Evolutionary conservation across 2,329 filamentous ascomycete species (phyloP).

Genomic region (Ascochyta pisi): DNA sequence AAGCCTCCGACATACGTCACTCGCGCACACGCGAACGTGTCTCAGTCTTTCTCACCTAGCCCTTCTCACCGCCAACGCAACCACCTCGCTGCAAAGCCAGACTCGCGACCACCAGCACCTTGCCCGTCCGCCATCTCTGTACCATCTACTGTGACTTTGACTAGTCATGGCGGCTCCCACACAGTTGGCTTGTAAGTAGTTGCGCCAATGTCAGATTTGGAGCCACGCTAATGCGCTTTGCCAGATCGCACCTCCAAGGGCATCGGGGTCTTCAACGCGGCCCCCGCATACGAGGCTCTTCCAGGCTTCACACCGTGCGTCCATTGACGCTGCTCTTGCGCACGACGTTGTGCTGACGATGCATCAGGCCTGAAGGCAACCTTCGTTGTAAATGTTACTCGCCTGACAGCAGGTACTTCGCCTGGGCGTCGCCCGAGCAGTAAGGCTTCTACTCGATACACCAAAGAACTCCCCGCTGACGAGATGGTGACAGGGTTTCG

Average conservation of each 20-base stretch:
- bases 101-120: slow-evolving; percentile 44
- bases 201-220: not conserved
- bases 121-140: slow-evolving; percentile 35
- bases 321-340: slow-evolving; percentile 6
- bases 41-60: slow-evolving; percentile 41
- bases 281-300: slow-evolving; percentile 84
- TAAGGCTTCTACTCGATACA: slow-evolving; percentile 44
- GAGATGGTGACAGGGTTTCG: slow-evolving; percentile 65
- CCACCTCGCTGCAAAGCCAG: slow-evolving; percentile 31
- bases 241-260: slow-evolving; percentile 91
- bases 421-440: slow-evolving; percentile 86
- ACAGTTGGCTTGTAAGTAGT: slow-evolving; percentile 82
- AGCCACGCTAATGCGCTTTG: slow-evolving; percentile 20
- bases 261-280: slow-evolving; percentile 92
- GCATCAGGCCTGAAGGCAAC: slow-evolving; percentile 82
- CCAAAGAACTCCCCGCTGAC: not conserved
- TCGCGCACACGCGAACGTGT: slow-evolving; percentile 36
- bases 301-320: slow-evolving; percentile 72
- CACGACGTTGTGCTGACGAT: slow-evolving; percentile 18
- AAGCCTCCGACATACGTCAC: slow-evolving; percentile 38
- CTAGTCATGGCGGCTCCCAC: slow-evolving; percentile 92
- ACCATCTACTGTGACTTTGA: slow-evolving; percentile 75
- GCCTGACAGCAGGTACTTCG: slow-evolving; percentile 93
- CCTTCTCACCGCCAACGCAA: slow-evolving; percentile 38
- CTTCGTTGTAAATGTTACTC: slow-evolving; percentile 95